Conservation (phyloP, 805 yeast genomes). For the Ogataea ramenticola region DNA sequence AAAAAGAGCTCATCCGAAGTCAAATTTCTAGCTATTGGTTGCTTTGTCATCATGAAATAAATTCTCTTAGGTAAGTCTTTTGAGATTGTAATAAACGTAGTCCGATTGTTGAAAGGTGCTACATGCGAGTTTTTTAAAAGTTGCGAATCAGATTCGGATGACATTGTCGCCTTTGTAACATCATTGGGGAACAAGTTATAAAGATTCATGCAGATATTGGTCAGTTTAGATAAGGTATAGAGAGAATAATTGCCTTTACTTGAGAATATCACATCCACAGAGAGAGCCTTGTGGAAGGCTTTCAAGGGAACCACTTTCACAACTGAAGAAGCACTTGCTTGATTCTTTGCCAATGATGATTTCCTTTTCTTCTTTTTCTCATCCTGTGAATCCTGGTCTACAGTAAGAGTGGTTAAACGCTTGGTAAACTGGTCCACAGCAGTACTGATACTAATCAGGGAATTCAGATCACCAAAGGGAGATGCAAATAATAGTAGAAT, state of each 20-base stretch:
- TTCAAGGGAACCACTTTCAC: constrained; percentile 6
- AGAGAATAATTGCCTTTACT: constrained; percentile 26
- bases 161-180: no score
- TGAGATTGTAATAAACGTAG: constrained; percentile 31
- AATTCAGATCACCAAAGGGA: constrained; percentile 33
- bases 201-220: constrained; percentile 42
- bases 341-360: constrained; percentile 3
- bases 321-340: constrained; percentile 3
- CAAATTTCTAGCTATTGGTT: constrained; percentile 28
- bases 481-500: constrained; percentile 44
- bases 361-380: constrained; percentile 23
- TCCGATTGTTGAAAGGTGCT: constrained; percentile 17
- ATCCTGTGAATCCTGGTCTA: constrained; percentile 11
- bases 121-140: no score
- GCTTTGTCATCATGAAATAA: constrained; percentile 34
- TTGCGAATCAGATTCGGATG: neutral
- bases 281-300: constrained; percentile 31
- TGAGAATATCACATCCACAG: constrained; percentile 31
- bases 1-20: constrained; percentile 66
- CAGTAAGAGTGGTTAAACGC: constrained; percentile 16
- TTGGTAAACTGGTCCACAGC: constrained; percentile 40
- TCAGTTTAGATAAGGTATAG: constrained; percentile 27
- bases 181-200: constrained; percentile 49
- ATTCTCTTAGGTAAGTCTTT: constrained; percentile 35
- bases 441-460: constrained; percentile 39